Percentiles rank a stretch among this genome's conserved stretches.
Conservation (phyloP, 495 filamentous ascomycete genomes). For the Achaetomiella virescens region DNA sequence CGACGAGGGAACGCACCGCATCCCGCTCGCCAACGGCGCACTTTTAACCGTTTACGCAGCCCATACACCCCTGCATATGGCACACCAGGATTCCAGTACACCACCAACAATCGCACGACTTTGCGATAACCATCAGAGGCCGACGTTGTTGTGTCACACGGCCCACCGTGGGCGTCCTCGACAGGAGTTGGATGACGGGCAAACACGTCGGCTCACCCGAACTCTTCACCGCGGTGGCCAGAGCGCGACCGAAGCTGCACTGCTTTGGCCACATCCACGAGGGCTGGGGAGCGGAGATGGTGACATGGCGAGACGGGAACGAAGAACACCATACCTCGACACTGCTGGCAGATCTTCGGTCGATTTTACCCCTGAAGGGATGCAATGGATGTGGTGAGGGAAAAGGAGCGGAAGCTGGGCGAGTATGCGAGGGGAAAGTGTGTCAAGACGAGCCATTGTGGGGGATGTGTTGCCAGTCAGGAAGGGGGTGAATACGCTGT, state of each 20-base stretch:
- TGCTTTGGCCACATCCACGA: constrained; percentile 76
- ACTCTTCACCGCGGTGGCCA: constrained; percentile 51
- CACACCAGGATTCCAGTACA: constrained; percentile 60
- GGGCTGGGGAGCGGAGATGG: constrained; percentile 60
- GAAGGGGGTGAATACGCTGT: constrained; percentile 55
- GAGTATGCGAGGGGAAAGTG: constrained; percentile 8
- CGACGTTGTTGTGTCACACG: constrained; percentile 69
- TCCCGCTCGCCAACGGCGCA: constrained; percentile 53
- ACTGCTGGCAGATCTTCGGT: constrained; percentile 41
- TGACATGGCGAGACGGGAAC: constrained; percentile 47
- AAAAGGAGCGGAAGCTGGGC: constrained; percentile 7
- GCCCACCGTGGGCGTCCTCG: constrained; percentile 58
- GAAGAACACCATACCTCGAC: constrained; percentile 26
- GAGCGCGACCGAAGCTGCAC: constrained; percentile 51
- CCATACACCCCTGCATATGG: constrained; percentile 59
- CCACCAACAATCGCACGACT: constrained; percentile 43
- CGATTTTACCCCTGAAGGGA: constrained; percentile 18
- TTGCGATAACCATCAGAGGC: constrained; percentile 43
- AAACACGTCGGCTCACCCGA: constrained; percentile 49
- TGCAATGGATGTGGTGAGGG: neutral
- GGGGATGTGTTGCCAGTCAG: constrained; percentile 33
- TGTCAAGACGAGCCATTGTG: constrained; percentile 29
- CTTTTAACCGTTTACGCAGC: constrained; percentile 61
- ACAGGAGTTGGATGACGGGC: constrained; percentile 30
- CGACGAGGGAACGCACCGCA: constrained; percentile 56